Evolutionary conservation across 106 monocot genomes (phyloP), one percentile per base, ranked within the genome.

Genomic region (Phalaenopsis equestris): DNA sequence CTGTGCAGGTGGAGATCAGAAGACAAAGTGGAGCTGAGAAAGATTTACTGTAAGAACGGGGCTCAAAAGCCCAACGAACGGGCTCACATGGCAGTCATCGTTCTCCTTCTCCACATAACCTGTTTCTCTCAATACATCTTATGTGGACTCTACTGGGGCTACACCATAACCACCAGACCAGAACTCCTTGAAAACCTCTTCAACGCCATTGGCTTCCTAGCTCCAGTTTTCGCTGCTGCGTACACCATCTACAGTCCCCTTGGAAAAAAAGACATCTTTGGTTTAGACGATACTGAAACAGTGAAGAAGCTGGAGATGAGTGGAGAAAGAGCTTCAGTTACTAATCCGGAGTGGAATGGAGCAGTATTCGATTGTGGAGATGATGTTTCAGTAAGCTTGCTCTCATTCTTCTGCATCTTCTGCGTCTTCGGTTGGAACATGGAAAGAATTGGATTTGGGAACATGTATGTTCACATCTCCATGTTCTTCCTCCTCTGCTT

Each of bases 111-210:
- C 39, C 84, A 89, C 84, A 41, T 86, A 42, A 80, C 86, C 17
- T 89, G 86, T 47, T 80, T 89, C 41, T 67, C 84, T 38, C 90
- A 90, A 80, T 90, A 87, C 43, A 68, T 65, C 24, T 14, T 82
- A 1, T 90, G 84, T 21, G 85, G 78, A 15, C 88, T 89, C 64
- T 84, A 82, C 82, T 86, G 87, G 89, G 87, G 77, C 11, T 87
- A 85, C 61, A 56, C 67, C 2, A 61, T 78, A 3, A 11, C 15
- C n/a, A 6, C 47, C 0, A 72, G 89, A 9, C 89, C 89, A 2
- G 83, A 84, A 8, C 68, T 82, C 19, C 47, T 43, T 14, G 87
- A 80, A 36, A 37, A 46, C 17, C 41, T 85, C 55, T 84, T 76
- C 42, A 19, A 78, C 19, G 78, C 56, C 57, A 42, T 85, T 19